Base-by-base conservation (phyloP, 441 rosid genomes). In the Iberis amara region DNA sequence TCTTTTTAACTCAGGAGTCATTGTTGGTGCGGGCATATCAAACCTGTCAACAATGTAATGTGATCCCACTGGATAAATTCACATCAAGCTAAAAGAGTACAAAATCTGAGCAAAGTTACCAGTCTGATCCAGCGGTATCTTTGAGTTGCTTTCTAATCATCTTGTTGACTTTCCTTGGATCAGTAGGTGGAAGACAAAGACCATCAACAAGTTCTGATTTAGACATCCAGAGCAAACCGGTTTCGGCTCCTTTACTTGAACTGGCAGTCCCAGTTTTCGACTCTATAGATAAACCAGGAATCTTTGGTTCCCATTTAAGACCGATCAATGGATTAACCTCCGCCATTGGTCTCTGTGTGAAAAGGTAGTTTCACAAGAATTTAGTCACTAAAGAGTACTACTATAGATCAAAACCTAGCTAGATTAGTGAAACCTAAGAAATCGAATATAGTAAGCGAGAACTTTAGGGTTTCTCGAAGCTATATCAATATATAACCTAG, bases 11-110 rank as follows among this genome's bases (percentile, higher is more conserved):
- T 92, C 96, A 0, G 88, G 88, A 9, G 99, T 92, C 41, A 92
- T 56, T 24, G 85, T 84, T 1, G 86, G 85, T 11, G 97, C 96
- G 7, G 96, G 82, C 99, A 89, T 86, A 68, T 84, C 86, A 70
- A 86, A 87, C 98, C 96, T 89, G 61, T 8, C 18, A 28, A 24
- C 3, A 51, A 39, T 38, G 27, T 24, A 68, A 26, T 6, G 12
- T 27, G 21, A 46, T 47, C 13, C 37, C 13, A 0, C 35, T 2
- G 8, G 30, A 30, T 36, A 26, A 30, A 36, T 44, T 35, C 23
- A 5, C 38, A 45, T 52, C 2, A 24, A 61, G 26, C 31, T 5
- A 37, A 44, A 42, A 21, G 37, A 38, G 32, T 27, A 13, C 0
- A 23, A 27, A 43, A 38, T 51, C 0, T 0, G 8, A 51, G n/a